phyloP scores from a whole-genome alignment of 1,284 basidiomycete genomes.

The Austroboletus novae-zelandiae region DNA sequence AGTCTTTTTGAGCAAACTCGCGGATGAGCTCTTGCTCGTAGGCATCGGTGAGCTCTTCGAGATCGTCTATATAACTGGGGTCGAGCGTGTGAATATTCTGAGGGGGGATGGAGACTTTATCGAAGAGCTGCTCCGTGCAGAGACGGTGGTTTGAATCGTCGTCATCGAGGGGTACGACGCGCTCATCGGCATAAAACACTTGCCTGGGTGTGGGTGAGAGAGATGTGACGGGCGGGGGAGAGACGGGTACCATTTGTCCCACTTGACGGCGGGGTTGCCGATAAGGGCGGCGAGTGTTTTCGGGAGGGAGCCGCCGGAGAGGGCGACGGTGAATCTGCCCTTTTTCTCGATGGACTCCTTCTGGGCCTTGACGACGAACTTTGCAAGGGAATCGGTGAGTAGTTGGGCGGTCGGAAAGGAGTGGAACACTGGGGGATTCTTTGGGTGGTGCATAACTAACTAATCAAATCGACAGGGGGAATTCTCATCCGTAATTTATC shows the following conservation, averaged over 20 bases:
- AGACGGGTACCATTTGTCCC: slow-evolving; percentile 87
- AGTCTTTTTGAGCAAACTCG: slow-evolving; percentile 87
- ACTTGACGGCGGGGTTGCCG: slow-evolving; percentile 74
- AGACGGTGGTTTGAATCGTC: slow-evolving; percentile 89
- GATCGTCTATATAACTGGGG: slow-evolving; percentile 59
- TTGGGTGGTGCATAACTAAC: slow-evolving; percentile 42
- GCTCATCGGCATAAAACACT: slow-evolving; percentile 97
- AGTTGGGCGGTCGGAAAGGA: slow-evolving; percentile 62
- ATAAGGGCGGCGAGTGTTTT: slow-evolving; percentile 80
- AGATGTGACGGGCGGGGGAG: background rate
- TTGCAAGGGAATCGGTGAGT: slow-evolving; percentile 67
- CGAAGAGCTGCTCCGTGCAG: slow-evolving; percentile 77
- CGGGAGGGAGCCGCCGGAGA: slow-evolving; percentile 93
- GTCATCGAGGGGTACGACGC: slow-evolving; percentile 90
- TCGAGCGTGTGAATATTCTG: slow-evolving; percentile 89
- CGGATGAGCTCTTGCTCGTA: slow-evolving; percentile 93
- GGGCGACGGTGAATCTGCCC: slow-evolving; percentile 87
- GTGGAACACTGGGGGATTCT: slow-evolving; percentile 71
- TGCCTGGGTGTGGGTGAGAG: slow-evolving; percentile 61
- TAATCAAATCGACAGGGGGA: slow-evolving; percentile 7
- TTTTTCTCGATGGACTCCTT: slow-evolving; percentile 87
- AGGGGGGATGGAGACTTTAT: slow-evolving; percentile 78
- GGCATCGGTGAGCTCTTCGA: slow-evolving; percentile 87
- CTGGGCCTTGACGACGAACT: slow-evolving; percentile 87
- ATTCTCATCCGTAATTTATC: background rate